Percentiles rank a stretch among this genome's conserved stretches.
phyloP scores from a whole-genome alignment of 202 grass and related monocot species.

The Eragrostis tef region DNA sequence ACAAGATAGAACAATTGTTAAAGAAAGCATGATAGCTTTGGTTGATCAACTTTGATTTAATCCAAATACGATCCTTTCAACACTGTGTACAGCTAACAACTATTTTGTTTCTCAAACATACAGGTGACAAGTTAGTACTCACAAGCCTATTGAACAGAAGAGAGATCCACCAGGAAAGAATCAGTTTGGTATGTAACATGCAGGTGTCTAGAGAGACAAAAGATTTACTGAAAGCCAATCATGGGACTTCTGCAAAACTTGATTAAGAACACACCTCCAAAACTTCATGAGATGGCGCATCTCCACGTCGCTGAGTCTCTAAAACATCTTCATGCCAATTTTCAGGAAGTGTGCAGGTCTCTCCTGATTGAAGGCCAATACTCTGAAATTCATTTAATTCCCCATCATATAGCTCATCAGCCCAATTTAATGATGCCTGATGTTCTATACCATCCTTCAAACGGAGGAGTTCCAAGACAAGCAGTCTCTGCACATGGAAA shows the following conservation, averaged over 20 bases:
- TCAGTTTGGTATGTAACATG: background rate
- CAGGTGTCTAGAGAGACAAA: no score
- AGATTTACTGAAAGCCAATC: background rate
- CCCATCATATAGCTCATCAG: slow-evolving; percentile 67
- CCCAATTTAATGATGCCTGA: slow-evolving; percentile 48
- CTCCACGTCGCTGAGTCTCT: slow-evolving; percentile 25
- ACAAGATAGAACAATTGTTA: slow-evolving; percentile 27
- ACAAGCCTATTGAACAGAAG: slow-evolving; percentile 20
- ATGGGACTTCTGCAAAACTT: background rate
- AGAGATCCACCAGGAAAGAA: slow-evolving; percentile 21
- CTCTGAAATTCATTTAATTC: slow-evolving; percentile 64
- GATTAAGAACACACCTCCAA: slow-evolving; percentile 61
- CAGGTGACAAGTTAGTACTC: background rate
- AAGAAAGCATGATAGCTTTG: slow-evolving; percentile 20
- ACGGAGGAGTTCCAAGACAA: slow-evolving; percentile 65
- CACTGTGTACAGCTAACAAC: background rate
- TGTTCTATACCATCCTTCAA: slow-evolving; percentile 52
- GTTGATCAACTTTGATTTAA: slow-evolving; percentile 31
- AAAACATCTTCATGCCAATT: slow-evolving; percentile 48
- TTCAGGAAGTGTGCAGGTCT: slow-evolving; percentile 49
- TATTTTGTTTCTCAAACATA: slow-evolving; percentile 16
- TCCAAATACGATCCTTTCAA: slow-evolving; percentile 25
- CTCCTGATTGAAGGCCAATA: slow-evolving; percentile 60
- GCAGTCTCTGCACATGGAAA: slow-evolving; percentile 63
- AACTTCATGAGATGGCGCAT: slow-evolving; percentile 52